These are phyloP conservation scores for Typha latifolia DNA, from an alignment of 176 grass and related monocot genomes.

Conservation along the genomic window DNA sequence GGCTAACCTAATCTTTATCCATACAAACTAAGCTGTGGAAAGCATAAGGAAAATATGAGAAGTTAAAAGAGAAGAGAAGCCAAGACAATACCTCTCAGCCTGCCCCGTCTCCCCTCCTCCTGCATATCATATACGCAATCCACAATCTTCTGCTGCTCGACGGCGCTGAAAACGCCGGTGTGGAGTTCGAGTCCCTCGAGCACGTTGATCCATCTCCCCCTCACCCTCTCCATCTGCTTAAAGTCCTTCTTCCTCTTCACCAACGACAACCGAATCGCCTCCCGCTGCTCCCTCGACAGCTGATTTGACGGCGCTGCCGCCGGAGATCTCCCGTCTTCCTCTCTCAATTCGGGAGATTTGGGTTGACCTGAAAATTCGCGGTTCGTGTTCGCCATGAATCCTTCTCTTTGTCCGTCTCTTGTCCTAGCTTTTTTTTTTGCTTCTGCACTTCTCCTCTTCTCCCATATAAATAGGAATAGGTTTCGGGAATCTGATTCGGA, in stretches of 20 bases:
- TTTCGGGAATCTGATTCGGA: too few relatives aligned
- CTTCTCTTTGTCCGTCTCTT: too few relatives aligned
- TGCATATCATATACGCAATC: conserved; percentile 30
- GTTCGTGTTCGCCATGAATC: too few relatives aligned
- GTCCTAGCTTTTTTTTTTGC: too few relatives aligned
- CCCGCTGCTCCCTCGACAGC: neutral
- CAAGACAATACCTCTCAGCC: conserved; percentile 27
- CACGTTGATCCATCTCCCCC: conserved; percentile 27
- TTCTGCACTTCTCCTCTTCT: too few relatives aligned
- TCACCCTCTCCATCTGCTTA: conserved; percentile 32
- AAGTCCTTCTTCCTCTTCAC: conserved; percentile 32
- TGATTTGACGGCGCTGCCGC: too few relatives aligned
- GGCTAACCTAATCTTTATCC: neutral
- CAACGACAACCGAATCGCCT: conserved; percentile 8
- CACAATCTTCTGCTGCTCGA: conserved; percentile 32
- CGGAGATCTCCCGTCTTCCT: too few relatives aligned
- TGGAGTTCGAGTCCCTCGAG: conserved; percentile 53
- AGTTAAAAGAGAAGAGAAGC: neutral
- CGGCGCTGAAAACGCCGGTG: conserved; percentile 35
- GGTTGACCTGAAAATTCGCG: too few relatives aligned
- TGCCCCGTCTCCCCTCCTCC: conserved; percentile 19
- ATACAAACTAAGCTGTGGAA: neutral
- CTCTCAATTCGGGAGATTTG: too few relatives aligned
- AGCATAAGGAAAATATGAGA: neutral
- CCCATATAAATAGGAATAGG: too few relatives aligned